Evolutionary conservation across 2,329 filamentous ascomycete species (phyloP), one percentile per base, ranked within the genome.

Genomic region (Tolypocladium ovalisporum): DNA sequence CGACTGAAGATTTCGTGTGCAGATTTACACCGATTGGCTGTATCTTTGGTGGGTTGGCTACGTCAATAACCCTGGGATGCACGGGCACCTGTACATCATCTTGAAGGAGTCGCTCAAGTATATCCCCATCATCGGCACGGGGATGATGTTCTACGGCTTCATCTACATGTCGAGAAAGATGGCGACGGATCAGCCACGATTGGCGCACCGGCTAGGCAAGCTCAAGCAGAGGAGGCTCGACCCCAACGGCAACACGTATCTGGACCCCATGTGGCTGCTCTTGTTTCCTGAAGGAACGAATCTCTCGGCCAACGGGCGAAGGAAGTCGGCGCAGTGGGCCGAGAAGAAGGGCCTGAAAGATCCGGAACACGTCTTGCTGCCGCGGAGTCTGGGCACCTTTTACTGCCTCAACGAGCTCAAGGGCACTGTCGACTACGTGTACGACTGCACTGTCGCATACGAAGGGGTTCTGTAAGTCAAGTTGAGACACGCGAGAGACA

Each of bases 31-130:
- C 10, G 90, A 96, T 73, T 96, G 90, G 90, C 73, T 95, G 10
- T 96, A 96, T 68, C 81, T 96, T 9, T 96, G 90, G 90, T 96
- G 90, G 90, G 86, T 90, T 32, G 89, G 86, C n/a, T 96, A 96
- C 66, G 90, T 88, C 32, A 86, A 86, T 66, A 70, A 65, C 2
- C 88, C 88, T 58, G 80, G 81, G 56, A 90, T 90, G 83, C 88
- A 94, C 65, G 90, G 91, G 13, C 87, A 90, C 67, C 80, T 96
- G 66, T 95, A 90, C 75, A 96, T 96, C 68, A 93, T 96, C 65
- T 76, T 95, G 55, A 96, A 96, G 67, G 89, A 96, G 68, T 92
- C 89, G 1, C 76, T 96, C 60, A 91, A 89, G 70, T 86, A 84
- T 63, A 85, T 96, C 19, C 90, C 90, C 1, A 73, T 95, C 56